Conservation (phyloP, 2,329 filamentous ascomycete genomes). For the Fusarium lateritium region DNA sequence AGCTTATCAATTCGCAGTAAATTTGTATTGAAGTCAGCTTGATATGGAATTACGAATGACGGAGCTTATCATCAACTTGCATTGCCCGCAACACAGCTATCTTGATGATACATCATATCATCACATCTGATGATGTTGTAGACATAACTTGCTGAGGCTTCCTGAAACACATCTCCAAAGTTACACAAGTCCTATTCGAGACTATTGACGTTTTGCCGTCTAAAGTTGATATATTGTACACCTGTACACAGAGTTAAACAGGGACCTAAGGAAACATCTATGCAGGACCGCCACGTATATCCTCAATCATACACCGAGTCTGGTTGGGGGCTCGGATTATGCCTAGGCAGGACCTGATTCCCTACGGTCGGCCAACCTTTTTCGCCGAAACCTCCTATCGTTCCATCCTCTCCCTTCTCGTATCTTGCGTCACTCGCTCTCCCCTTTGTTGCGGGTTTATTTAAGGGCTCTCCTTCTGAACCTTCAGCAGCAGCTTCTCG, state of each 20-base stretch:
- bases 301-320: constrained; percentile 58
- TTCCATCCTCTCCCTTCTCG: constrained; percentile 51
- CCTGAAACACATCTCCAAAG: constrained; percentile 7
- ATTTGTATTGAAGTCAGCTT: background rate
- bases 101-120: constrained; percentile 6
- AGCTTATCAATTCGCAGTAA: constrained; percentile 3
- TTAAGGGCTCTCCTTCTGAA: constrained; percentile 69
- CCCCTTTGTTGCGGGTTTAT: constrained; percentile 30
- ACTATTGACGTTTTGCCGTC: constrained; percentile 55
- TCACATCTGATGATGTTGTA: background rate
- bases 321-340: constrained; percentile 52
- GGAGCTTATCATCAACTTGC: constrained; percentile 11
- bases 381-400: constrained; percentile 44
- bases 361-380: constrained; percentile 44
- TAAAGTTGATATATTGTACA: constrained; percentile 69
- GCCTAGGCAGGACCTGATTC: constrained; percentile 44
- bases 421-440: constrained; percentile 29
- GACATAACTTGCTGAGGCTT: background rate
- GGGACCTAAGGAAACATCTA: constrained; percentile 65
- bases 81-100: constrained; percentile 10
- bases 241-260: constrained; percentile 64
- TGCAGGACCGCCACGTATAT: constrained; percentile 61
- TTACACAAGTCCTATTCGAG: constrained; percentile 32
- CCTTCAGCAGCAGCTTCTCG: constrained; percentile 82
- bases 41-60: background rate